A percentile compares a stretch with the other conserved stretches of the same genome.
Conservation (phyloP, 495 filamentous ascomycete genomes). For the Neurospora sp. region DNA sequence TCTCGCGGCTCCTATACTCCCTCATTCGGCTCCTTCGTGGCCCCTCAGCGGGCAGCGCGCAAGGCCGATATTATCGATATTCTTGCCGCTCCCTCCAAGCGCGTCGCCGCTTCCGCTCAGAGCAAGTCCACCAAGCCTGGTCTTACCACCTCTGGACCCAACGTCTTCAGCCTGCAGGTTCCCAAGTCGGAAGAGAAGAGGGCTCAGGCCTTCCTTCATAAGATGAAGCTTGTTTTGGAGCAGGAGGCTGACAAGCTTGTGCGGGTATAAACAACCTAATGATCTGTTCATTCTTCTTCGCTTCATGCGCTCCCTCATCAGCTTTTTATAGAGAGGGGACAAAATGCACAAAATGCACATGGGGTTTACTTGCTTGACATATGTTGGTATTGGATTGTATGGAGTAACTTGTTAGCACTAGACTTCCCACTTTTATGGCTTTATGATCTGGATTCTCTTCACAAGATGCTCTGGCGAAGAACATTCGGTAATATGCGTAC, state of each 20-base stretch:
- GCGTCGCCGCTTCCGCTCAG: conserved; percentile 10
- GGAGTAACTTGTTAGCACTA: background rate
- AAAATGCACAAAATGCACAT: background rate
- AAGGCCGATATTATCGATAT: conserved; percentile 69
- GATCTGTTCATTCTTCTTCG: background rate
- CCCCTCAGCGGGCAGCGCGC: conserved; percentile 51
- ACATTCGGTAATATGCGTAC: background rate
- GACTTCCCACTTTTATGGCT: background rate
- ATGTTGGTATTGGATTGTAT: background rate
- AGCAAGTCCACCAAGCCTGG: conserved; percentile 22
- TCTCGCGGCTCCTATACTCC: conserved; percentile 55
- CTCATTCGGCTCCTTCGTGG: background rate
- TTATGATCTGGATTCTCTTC: background rate
- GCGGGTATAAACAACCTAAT: conserved; percentile 2
- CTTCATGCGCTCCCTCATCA: background rate
- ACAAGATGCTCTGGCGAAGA: background rate
- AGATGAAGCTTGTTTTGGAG: conserved; percentile 73
- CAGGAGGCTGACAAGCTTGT: conserved; percentile 73
- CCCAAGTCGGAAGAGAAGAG: conserved; percentile 68
- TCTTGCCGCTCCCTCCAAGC: conserved; percentile 43
- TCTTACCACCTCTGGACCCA: conserved; percentile 42
- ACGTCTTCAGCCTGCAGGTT: conserved; percentile 72
- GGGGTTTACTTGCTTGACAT: background rate
- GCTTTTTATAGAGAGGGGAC: background rate
- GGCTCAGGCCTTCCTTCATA: conserved; percentile 69